A percentile compares a stretch with the other conserved stretches of the same genome.
These are phyloP conservation scores for Cytospora chrysosperma DNA, from an alignment of 2,329 filamentous ascomycete species.

Conservation along the genomic window DNA sequence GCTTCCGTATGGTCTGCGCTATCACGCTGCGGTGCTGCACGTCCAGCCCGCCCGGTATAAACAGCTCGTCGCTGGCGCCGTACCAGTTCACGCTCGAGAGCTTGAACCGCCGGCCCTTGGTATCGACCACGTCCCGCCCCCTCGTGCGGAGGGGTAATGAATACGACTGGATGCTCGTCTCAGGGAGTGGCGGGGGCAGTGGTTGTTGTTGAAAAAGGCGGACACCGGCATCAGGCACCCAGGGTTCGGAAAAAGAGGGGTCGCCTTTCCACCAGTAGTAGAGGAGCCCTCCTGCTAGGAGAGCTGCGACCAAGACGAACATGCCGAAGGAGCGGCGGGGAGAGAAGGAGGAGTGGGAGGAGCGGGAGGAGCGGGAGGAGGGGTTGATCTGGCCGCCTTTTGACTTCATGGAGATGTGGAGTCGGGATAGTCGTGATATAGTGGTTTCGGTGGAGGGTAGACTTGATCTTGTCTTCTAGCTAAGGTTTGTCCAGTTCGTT, in stretches of 20 bases:
- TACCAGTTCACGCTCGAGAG: conserved; percentile 70
- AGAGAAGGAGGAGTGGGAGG: too few species aligned
- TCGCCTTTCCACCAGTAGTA: conserved; percentile 47
- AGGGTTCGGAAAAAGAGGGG: conserved; percentile 43
- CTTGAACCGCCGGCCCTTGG: conserved; percentile 56
- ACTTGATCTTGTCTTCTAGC: not conserved
- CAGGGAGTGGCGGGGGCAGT: conserved; percentile 43
- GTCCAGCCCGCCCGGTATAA: conserved; percentile 63
- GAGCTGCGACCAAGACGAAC: conserved; percentile 38
- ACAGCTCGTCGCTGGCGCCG: conserved; percentile 65
- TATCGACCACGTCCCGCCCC: conserved; percentile 62
- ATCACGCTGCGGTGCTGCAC: conserved; percentile 61
- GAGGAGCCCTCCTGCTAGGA: conserved; percentile 40
- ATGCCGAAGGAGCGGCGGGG: too few species aligned
- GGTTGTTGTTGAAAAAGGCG: conserved; percentile 49
- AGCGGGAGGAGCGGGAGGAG: too few species aligned
- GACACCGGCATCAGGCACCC: conserved; percentile 50
- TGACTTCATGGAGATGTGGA: conserved; percentile 13
- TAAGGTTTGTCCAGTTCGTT: not conserved
- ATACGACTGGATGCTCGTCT: conserved; percentile 47
- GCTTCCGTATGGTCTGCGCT: conserved; percentile 54
- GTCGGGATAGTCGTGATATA: not conserved
- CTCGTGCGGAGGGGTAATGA: conserved; percentile 57
- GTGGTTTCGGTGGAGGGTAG: not conserved
- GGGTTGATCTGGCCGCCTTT: conserved; percentile 18